Base-by-base conservation (phyloP, 345 rosid species). In the Eucalyptus leucophloia region DNA sequence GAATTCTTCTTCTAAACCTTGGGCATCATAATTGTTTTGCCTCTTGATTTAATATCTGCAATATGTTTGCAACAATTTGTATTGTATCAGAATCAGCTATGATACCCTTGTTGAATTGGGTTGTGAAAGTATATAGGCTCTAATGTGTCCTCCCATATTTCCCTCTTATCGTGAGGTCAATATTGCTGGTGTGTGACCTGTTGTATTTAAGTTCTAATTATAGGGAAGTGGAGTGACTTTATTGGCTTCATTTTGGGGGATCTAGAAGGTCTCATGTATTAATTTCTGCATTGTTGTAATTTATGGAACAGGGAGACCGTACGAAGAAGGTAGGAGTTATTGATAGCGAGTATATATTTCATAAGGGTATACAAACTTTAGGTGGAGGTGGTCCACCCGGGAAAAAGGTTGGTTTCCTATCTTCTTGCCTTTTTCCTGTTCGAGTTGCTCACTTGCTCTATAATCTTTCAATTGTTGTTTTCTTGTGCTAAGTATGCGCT, bases 331-430 rank as follows among this genome's bases (percentile, higher is more conserved):
- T 98, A 14, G 99, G 99, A 56, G 91, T 98, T 32, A 91, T 98
- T 87, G 99, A 98, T 88, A 95, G 97, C 5, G 99, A 98, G 93
- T 98, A 95, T 88, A 91, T 98, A 69, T 92, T 97, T 91, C 99
- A 98, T 92, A 92, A 94, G 91, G 98, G 98, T 51, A 98, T 97
- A 92, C 98, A 96, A 91, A 95, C 97, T 86, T 91, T 96, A 90
- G 99, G 99, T 72, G 99, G 97, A 60, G 91, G 92, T 88, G 95
- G 89, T 82, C 91, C 90, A 28, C 88, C 95, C 28, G 89, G 86
- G 21, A 94, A 89, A 89, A 94, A 96, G 97, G 99, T 94, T 37
- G 17, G 24, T 77, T 40, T 16, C 32, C 56, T 87, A 47, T 37
- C 45, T 44, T 17, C 17, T 21, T 32, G n/a, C 49, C 58, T 56